phyloP scores from a whole-genome alignment of 1,284 basidiomycete species.

The Abortiporus biennis region DNA sequence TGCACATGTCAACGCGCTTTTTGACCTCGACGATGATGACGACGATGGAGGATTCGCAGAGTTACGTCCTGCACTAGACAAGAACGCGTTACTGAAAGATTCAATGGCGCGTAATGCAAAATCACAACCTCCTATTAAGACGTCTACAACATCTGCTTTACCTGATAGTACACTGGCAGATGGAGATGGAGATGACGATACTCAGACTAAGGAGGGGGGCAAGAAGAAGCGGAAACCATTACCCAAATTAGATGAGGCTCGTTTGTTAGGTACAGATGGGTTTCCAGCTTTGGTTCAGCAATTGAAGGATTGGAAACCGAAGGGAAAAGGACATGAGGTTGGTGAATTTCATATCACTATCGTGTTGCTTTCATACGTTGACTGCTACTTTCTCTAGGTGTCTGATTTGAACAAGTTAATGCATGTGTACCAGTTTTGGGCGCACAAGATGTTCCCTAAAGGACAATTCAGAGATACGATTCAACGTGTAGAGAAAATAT shows the following conservation, averaged over 20 bases:
- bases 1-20: conserved; percentile 56
- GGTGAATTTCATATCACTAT: conserved; percentile 14
- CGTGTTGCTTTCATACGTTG: not conserved
- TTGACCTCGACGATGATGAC: conserved; percentile 48
- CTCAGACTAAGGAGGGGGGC: conserved; percentile 16
- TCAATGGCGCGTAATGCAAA: conserved; percentile 40
- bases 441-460: conserved; percentile 86
- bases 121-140: no score
- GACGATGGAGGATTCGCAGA: conserved; percentile 29
- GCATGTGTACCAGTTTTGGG: conserved; percentile 87
- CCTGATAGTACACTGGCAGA: no score
- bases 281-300: conserved; percentile 73
- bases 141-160: conserved; percentile 39
- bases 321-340: conserved; percentile 89
- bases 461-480: conserved; percentile 82
- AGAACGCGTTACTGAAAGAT: conserved; percentile 44
- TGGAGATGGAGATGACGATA: conserved; percentile 13
- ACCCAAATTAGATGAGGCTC: conserved; percentile 66
- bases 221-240: conserved; percentile 46
- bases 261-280: conserved; percentile 65
- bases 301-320: conserved; percentile 69
- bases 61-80: conserved; percentile 41
- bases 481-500: conserved; percentile 76
- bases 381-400: conserved; percentile 35
- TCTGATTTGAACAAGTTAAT: conserved; percentile 75